Base-by-base conservation (phyloP, 495 filamentous ascomycete genomes). In the Pyrenopolyporus hunteri region DNA sequence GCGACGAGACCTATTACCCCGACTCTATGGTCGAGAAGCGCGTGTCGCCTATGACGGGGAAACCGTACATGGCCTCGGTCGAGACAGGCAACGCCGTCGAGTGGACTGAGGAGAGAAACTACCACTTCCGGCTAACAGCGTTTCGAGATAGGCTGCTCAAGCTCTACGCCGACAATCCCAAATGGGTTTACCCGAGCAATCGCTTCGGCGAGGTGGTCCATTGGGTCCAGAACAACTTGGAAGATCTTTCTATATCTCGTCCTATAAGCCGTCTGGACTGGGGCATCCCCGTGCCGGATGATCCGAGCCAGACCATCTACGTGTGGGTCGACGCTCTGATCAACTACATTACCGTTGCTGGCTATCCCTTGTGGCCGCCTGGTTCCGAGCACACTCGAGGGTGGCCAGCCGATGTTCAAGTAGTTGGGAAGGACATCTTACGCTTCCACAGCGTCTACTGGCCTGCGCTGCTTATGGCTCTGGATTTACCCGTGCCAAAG, bases 361-460 rank as follows among this genome's bases (percentile, higher is more conserved):
- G 92, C 13, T 98, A 95, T 68, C 93, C 94, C 0, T 74, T 78
- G 45, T 90, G 87, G 74, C 61, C 78, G 0, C 89, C 91, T 1
- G 88, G 88, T 25, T 53, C 57, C 5, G 73, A 79, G 36, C 67
- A 71, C 3, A 72, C 72, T 1, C 78, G 80, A 11, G 89, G 88
- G 17, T 98, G 95, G 95, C 95, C 94, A 26, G 93, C 89, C 13
- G 87, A 98, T 73, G 78, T 92, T 1, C 94, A 98, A 46, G 86
- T 98, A 10, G 86, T 98, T 46, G 94, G 94, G 22, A 98, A 98
- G 75, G 94, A 98, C 73, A 98, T 98, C 54, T 75, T 94, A 49
- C 86, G 94, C 19, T 98, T 98, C 73, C 95, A 98, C 73, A 90
- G 89, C 74, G 88, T 98, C 20, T 98, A 98, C 79, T 98, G 94